Evolutionary conservation across 1,284 basidiomycete genomes (phyloP).

Genomic region (Apiotrichum brassicae): DNA sequence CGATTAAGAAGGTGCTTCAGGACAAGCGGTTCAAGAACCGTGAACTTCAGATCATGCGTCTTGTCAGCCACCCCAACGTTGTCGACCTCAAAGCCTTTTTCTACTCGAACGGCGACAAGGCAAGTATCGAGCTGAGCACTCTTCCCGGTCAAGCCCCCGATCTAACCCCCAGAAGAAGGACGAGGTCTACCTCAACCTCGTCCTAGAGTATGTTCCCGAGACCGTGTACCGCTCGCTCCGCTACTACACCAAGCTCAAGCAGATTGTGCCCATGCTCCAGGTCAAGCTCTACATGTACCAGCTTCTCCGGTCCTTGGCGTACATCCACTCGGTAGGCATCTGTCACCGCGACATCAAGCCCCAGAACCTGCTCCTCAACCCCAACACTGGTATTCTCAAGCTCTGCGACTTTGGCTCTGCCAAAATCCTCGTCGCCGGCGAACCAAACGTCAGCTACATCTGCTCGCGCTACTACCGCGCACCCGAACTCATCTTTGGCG

Average conservation of each 20-base stretch:
- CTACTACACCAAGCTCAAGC: constrained; percentile 99
- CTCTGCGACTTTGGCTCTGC: constrained; percentile 98
- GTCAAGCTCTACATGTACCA: constrained; percentile 70
- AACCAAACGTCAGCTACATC: constrained; percentile 99
- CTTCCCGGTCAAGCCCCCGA: too few species aligned
- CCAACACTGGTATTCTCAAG: constrained; percentile 91
- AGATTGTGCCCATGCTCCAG: constrained; percentile 98
- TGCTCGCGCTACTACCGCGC: constrained; percentile 99
- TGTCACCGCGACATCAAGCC: constrained; percentile 99
- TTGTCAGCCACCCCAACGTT: constrained; percentile 95
- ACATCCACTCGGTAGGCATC: constrained; percentile 53
- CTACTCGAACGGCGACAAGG: constrained; percentile 99
- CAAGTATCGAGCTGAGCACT: constrained; percentile 41
- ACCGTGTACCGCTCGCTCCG: constrained; percentile 98
- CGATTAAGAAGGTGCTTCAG: constrained; percentile 99
- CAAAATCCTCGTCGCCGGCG: constrained; percentile 94
- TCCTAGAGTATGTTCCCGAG: constrained; percentile 98
- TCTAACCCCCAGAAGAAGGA: constrained; percentile 60
- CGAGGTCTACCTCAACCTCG: constrained; percentile 98
- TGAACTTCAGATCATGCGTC: constrained; percentile 98
- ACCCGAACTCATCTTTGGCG: constrained; percentile 98
- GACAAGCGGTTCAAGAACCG: constrained; percentile 99
- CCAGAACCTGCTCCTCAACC: constrained; percentile 95
- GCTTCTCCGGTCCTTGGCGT: constrained; percentile 60
- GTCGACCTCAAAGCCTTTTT: constrained; percentile 97